phyloP scores from a whole-genome alignment of 2,329 filamentous ascomycete species.

The Sodiomyces alkalinus region DNA sequence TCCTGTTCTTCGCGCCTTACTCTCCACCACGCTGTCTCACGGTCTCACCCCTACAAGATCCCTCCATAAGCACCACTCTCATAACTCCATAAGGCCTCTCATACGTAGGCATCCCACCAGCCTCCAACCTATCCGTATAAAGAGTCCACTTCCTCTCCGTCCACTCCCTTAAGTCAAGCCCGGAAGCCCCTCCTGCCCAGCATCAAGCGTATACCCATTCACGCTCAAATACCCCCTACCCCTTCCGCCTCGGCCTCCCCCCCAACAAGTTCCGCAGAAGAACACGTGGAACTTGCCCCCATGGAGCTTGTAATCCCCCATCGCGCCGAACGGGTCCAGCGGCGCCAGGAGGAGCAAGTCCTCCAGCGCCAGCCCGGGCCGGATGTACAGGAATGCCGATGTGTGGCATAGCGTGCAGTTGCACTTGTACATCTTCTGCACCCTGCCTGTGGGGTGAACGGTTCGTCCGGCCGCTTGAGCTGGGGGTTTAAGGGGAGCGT shows the following conservation, averaged over 20 bases:
- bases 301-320: slow-evolving; percentile 24
- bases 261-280: slow-evolving; percentile 29
- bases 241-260: not conserved
- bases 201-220: slow-evolving; percentile 21
- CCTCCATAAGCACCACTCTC: no score
- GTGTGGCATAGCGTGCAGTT: slow-evolving; percentile 36
- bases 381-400: slow-evolving; percentile 28
- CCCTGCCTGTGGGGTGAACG: slow-evolving; percentile 4
- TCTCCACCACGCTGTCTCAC: no score
- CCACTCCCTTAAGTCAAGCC: slow-evolving; percentile 20
- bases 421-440: slow-evolving; percentile 22
- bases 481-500: slow-evolving; percentile 13
- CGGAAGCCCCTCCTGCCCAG: slow-evolving; percentile 17
- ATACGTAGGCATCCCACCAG: slow-evolving; percentile 3
- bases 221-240: slow-evolving; percentile 17
- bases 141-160: slow-evolving; percentile 17
- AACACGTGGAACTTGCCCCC: slow-evolving; percentile 20
- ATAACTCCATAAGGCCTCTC: slow-evolving; percentile 6
- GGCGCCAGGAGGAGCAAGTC: slow-evolving; percentile 33
- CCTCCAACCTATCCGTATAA: slow-evolving; percentile 11
- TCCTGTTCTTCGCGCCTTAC: no score
- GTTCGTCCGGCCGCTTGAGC: slow-evolving; percentile 6
- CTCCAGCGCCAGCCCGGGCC: slow-evolving; percentile 15
- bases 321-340: slow-evolving; percentile 16
- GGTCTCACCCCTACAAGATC: no score